These are phyloP conservation scores for Bullera alba DNA, from an alignment of 768 basidiomycete species.

Conservation along the genomic window DNA sequence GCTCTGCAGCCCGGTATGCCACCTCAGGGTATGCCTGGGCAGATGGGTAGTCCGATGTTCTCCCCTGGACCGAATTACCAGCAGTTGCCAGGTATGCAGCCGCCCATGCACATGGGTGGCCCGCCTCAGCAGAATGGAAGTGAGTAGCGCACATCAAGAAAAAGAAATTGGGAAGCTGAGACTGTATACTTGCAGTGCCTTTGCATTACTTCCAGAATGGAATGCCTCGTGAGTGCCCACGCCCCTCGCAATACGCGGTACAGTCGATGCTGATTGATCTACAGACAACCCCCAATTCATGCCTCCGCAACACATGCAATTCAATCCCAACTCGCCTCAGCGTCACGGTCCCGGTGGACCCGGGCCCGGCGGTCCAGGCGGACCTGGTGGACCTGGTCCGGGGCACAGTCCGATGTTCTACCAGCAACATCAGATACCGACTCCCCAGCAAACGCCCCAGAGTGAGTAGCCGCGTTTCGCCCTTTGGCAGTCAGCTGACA, in stretches of 20 bases:
- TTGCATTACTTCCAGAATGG: slow-evolving; percentile 34
- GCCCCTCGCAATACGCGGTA: neutral
- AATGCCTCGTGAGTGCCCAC: slow-evolving; percentile 23
- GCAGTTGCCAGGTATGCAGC: slow-evolving; percentile 13
- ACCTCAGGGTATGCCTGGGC: slow-evolving; percentile 13
- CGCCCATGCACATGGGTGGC: slow-evolving; percentile 20
- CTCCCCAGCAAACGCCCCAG: slow-evolving; percentile 37
- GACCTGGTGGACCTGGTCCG: too few species aligned
- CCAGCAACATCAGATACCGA: slow-evolving; percentile 9
- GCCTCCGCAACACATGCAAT: slow-evolving; percentile 29
- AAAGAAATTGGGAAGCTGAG: neutral
- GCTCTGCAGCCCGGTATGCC: slow-evolving; percentile 20
- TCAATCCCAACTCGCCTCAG: slow-evolving; percentile 21
- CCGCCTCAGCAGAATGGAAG: slow-evolving; percentile 23
- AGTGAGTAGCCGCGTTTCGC: slow-evolving; percentile 12
- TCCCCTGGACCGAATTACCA: slow-evolving; percentile 21
- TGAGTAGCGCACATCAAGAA: too few species aligned
- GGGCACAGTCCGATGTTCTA: slow-evolving; percentile 12
- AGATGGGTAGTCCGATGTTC: slow-evolving; percentile 31
- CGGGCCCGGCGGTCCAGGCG: neutral
- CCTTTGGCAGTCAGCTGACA: neutral
- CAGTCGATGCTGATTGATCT: neutral
- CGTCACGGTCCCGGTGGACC: slow-evolving; percentile 12
- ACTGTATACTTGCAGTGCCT: slow-evolving; percentile 15
- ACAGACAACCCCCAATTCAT: slow-evolving; percentile 31